These are phyloP conservation scores for Tetrapisispora fleetii DNA, from an alignment of 805 yeast species.

Conservation along the genomic window DNA sequence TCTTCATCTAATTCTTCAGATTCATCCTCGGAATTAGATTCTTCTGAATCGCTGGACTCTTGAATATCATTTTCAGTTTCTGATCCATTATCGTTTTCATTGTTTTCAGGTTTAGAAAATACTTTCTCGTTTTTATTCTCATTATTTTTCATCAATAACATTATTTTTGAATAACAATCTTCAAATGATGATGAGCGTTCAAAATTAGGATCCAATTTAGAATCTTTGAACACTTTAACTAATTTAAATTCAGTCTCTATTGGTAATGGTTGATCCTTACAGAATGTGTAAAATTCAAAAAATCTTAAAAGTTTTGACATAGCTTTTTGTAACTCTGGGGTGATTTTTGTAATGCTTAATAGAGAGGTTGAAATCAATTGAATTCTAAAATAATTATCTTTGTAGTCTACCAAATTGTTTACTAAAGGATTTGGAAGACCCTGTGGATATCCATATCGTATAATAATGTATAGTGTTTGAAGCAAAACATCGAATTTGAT, in stretches of 20 bases:
- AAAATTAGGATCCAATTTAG: conserved; percentile 16
- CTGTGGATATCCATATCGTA: conserved; percentile 56
- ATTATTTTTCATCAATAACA: neutral
- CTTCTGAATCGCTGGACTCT: neutral
- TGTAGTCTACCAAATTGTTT: conserved; percentile 42
- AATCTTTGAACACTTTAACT: conserved; percentile 32
- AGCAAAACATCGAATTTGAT: conserved; percentile 38
- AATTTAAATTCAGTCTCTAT: conserved; percentile 49
- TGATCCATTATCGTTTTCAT: neutral
- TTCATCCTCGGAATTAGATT: conserved; percentile 1
- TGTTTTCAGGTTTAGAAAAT: no score
- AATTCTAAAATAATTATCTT: conserved; percentile 63
- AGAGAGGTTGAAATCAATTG: conserved; percentile 42
- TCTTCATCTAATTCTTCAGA: conserved; percentile 2
- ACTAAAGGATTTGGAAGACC: conserved; percentile 43
- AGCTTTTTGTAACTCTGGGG: conserved; percentile 16
- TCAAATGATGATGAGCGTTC: conserved; percentile 30
- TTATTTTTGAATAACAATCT: conserved; percentile 36
- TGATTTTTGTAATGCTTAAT: conserved; percentile 20
- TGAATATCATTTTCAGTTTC: neutral
- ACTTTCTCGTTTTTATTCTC: conserved; percentile 21
- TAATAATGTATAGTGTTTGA: conserved; percentile 44
- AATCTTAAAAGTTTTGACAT: conserved; percentile 39
- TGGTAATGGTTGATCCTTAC: conserved; percentile 55
- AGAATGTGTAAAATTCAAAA: conserved; percentile 61